phyloP scores from a whole-genome alignment of 495 filamentous ascomycete genomes.

The Xylaria longipes region DNA sequence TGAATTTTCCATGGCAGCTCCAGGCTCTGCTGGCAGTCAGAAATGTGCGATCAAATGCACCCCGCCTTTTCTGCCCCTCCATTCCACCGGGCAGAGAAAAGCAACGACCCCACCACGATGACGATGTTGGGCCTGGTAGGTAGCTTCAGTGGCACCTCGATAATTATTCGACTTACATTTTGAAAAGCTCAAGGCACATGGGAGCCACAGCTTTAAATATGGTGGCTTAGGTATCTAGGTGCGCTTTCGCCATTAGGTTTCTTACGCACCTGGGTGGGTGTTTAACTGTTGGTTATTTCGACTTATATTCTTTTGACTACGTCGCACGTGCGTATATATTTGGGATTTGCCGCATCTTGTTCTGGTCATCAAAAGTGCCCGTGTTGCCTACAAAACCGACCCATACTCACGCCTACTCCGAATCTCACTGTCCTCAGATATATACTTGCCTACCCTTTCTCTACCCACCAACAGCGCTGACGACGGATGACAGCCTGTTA shows the following conservation, averaged over 20 bases:
- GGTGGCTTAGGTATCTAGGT: not conserved
- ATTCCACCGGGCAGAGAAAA: not conserved
- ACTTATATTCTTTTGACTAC: not conserved
- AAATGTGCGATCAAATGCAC: conserved; percentile 18
- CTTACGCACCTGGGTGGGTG: not conserved
- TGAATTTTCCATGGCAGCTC: not conserved
- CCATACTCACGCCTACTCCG: not conserved
- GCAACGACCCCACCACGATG: conserved; percentile 19
- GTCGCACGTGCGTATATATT: not conserved
- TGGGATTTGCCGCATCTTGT: not conserved
- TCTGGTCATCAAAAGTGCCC: not conserved
- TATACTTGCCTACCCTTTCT: not conserved
- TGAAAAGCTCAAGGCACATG: not conserved
- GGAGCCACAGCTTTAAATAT: not conserved
- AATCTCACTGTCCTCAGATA: not conserved
- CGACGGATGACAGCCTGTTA: not conserved
- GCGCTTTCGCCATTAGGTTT: not conserved
- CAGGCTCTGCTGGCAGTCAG: not conserved
- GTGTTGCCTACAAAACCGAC: not conserved
- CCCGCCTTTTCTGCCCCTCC: conserved; percentile 24
- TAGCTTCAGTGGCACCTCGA: not conserved
- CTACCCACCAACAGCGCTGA: not conserved
- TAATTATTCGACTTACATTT: not conserved
- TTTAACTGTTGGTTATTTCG: not conserved
- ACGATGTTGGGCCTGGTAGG: not conserved